These are phyloP conservation scores for Narthecium ossifragum DNA, from an alignment of 106 monocot species.

Conservation along the genomic window DNA sequence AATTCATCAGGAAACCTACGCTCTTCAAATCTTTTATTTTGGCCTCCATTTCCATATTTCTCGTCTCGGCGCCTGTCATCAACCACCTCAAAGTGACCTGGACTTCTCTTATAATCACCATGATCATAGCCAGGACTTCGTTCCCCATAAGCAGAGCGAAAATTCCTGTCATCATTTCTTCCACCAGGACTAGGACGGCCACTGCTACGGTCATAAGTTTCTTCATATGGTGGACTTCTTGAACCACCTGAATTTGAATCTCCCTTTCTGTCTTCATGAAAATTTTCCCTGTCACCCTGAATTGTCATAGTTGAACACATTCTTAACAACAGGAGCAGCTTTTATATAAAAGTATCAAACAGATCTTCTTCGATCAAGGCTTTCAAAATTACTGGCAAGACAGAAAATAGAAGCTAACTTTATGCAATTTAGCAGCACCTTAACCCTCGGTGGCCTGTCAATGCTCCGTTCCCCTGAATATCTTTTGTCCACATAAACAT, in stretches of 20 bases:
- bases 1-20: conserved; percentile 33
- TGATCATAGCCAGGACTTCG: conserved; percentile 76
- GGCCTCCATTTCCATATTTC: conserved; percentile 42
- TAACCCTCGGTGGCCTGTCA: conserved; percentile 44
- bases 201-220: conserved; percentile 17
- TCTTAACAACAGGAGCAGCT: no score
- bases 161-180: conserved; percentile 13
- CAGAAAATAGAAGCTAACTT: background rate
- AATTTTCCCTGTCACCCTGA: conserved; percentile 34
- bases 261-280: conserved; percentile 41
- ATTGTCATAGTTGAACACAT: background rate
- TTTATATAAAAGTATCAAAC: conserved; percentile 1
- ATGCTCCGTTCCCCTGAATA: conserved; percentile 50
- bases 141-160: conserved; percentile 44
- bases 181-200: conserved; percentile 31
- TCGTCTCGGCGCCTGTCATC: conserved; percentile 62
- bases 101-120: conserved; percentile 62
- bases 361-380: no score
- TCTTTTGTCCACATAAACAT: conserved; percentile 79
- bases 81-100: conserved; percentile 48
- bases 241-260: conserved; percentile 39
- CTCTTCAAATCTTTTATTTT: conserved; percentile 45
- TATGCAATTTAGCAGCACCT: conserved; percentile 28
- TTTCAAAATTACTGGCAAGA: background rate
- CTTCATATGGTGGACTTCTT: conserved; percentile 62